Conservation (phyloP, 164 flowering plant species). For the Stephania japonica region DNA sequence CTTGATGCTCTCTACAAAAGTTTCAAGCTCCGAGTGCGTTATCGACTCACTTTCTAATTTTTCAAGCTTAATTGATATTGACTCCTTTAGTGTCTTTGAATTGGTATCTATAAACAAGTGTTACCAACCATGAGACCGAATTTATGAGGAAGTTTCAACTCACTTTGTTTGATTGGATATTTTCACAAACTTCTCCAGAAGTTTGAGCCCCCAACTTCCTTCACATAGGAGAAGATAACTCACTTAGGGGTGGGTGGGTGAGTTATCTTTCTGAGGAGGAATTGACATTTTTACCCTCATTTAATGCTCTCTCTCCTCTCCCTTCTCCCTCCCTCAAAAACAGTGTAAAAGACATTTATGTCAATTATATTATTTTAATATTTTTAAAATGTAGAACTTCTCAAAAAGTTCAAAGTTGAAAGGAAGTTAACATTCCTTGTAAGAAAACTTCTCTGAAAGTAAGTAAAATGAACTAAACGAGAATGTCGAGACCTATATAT, state of each 20-base stretch:
- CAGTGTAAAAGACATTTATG: too few relatives aligned
- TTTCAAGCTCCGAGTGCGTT: conserved; percentile 76
- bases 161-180: conserved; percentile 44
- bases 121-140: conserved; percentile 98
- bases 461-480: conserved; percentile 45
- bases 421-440: too few relatives aligned
- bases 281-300: too few relatives aligned
- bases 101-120: conserved; percentile 47
- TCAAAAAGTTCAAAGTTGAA: too few relatives aligned
- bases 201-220: too few relatives aligned
- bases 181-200: background rate
- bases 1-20: conserved; percentile 59
- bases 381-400: too few relatives aligned
- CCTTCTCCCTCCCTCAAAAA: too few relatives aligned
- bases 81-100: conserved; percentile 3
- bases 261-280: too few relatives aligned
- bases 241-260: too few relatives aligned
- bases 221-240: too few relatives aligned
- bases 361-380: too few relatives aligned
- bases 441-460: conserved; percentile 12
- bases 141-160: conserved; percentile 41
- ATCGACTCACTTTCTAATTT: background rate
- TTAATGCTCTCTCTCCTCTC: too few relatives aligned
- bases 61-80: background rate
- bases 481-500: conserved; percentile 19